Evolutionary conservation across 163 green algal genomes (phyloP).

Genomic region (Chloromonas sp.): DNA sequence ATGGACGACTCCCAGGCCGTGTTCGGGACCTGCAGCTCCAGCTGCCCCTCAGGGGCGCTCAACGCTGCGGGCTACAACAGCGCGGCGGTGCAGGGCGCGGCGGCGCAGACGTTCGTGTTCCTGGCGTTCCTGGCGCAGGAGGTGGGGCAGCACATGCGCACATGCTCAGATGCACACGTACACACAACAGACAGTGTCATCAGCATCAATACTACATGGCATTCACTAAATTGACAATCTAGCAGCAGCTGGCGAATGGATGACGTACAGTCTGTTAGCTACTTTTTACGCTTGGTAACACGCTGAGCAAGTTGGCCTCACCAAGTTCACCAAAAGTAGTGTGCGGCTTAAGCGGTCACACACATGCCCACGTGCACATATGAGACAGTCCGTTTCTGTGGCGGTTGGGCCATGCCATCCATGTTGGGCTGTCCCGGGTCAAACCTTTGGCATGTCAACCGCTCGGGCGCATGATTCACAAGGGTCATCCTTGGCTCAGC

Average conservation of each 20-base stretch:
- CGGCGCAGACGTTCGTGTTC: conserved; percentile 9
- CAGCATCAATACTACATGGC: too few relatives aligned
- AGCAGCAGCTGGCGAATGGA: background rate
- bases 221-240: background rate
- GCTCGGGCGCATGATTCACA: too few relatives aligned
- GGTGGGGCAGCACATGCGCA: conserved; percentile 10
- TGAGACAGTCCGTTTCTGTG: too few relatives aligned
- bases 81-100: background rate
- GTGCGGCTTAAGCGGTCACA: too few relatives aligned
- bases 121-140: conserved; percentile 23
- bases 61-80: conserved; percentile 2
- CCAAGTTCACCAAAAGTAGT: too few relatives aligned
- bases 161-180: background rate
- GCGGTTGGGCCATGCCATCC: too few relatives aligned
- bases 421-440: too few relatives aligned
- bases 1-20: background rate
- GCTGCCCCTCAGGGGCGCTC: conserved; percentile 13
- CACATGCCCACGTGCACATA: too few relatives aligned
- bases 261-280: background rate
- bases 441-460: too few relatives aligned
- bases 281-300: background rate
- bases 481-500: too few relatives aligned
- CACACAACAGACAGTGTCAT: background rate
- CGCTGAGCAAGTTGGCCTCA: too few relatives aligned
- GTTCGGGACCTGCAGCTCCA: conserved; percentile 1